Evolutionary conservation across 169 alveolate genomes (phyloP), one percentile per base, ranked within the genome.

Genomic region (Toxoplasma gondii): DNA sequence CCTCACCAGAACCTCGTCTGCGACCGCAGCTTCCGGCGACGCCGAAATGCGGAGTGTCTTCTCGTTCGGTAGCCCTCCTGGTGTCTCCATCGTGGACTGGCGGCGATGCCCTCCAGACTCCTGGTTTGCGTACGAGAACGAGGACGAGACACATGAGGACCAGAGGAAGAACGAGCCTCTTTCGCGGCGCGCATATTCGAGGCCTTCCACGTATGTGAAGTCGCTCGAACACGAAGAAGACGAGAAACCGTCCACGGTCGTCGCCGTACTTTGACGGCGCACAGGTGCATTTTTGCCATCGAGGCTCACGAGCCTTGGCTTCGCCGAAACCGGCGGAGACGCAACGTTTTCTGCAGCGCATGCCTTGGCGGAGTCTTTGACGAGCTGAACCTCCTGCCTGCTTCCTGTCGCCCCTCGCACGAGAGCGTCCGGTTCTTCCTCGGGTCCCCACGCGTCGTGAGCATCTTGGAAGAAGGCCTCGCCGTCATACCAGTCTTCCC

Each of bases 401-500:
- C n/a, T 19, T 16, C 29, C 67, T 53, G 67, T 53, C 67, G 9
- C 74, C 74, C 22, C 74, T 64, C 22, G n/a, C 34, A 16, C n/a
- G 34, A 64, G 4, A 4, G 74, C 74, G n/a, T 64, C 22, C 74
- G 67, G 27, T 19, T 64, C 74, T 7, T 64, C 74, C 74, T 16
- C 74, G 7, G 24, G 74, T 7, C 34, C 74, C 74, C 74, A 64
- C n/a, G n/a, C n/a, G 74, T 64, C 74, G n/a, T 64, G 74, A 7
- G 74, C 74, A 7, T 64, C 74, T 64, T 64, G 74, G 74, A 64
- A 64, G 22, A 64, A 64, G n/a, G 24, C 74, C n/a, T 64, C 74
- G 74, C 74, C 74, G 74, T 64, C 74, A 31, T 64, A 64, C 74
- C 74, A 64, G 74, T 64, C 74, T 19, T 64, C 74, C 74, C 74